A percentile compares a stretch with the other conserved stretches of the same genome.
These are phyloP conservation scores for Saccharata proteae DNA, from an alignment of 2,329 filamentous ascomycete species.

Conservation along the genomic window DNA sequence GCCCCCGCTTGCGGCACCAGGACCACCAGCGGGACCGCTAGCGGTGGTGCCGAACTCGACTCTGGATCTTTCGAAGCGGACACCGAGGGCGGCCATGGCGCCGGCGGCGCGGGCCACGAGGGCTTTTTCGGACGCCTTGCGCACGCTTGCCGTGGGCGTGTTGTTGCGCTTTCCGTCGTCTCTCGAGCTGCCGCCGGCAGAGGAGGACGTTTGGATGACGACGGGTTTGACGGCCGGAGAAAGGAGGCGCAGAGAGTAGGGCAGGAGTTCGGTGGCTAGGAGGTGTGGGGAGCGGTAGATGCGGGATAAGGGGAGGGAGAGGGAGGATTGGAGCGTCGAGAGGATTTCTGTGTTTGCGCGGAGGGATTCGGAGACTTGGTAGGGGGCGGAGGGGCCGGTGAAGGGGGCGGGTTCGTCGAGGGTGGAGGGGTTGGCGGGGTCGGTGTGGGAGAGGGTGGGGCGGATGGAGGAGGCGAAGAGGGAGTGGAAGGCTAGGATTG, in stretches of 20 bases:
- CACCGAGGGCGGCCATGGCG: conserved; percentile 70
- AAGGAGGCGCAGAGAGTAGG: conserved; percentile 72
- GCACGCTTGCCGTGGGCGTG: conserved; percentile 63
- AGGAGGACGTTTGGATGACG: conserved; percentile 53
- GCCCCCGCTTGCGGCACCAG: conserved; percentile 34
- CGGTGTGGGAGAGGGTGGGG: conserved; percentile 29
- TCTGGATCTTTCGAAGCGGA: conserved; percentile 67
- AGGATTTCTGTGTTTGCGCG: conserved; percentile 69
- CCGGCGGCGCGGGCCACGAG: conserved; percentile 72
- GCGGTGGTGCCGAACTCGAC: conserved; percentile 55
- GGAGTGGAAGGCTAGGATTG: conserved; percentile 79
- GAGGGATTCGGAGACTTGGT: conserved; percentile 63
- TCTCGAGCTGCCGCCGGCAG: conserved; percentile 16
- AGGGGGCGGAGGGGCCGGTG: conserved; percentile 70
- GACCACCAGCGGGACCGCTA: conserved; percentile 20
- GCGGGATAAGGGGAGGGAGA: conserved; percentile 60
- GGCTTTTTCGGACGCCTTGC: conserved; percentile 70
- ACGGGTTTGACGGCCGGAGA: conserved; percentile 87
- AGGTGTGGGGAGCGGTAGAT: conserved; percentile 69
- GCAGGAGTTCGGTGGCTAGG: conserved; percentile 70
- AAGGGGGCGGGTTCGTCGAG: conserved; percentile 48
- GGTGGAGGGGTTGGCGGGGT: conserved; percentile 29
- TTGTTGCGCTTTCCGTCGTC: conserved; percentile 20
- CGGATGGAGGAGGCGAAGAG: conserved; percentile 63
- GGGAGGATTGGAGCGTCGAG: conserved; percentile 57